A percentile compares a stretch with the other conserved stretches of the same genome.
phyloP scores from a whole-genome alignment of 1,284 basidiomycete species.

The Ceratobasidium sp. region DNA sequence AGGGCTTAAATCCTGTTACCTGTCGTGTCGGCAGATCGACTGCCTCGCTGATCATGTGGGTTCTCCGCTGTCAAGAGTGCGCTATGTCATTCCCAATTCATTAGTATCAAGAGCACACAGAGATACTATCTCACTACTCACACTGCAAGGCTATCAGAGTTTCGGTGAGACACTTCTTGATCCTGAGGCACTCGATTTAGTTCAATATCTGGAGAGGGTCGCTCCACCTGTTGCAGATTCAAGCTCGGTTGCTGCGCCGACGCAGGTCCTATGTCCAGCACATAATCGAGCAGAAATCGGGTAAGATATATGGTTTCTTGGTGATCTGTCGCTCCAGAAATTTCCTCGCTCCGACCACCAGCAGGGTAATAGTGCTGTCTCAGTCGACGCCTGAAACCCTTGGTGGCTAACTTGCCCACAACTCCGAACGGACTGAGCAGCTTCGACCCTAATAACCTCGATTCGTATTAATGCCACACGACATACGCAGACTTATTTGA shows the following conservation, averaged over 20 bases:
- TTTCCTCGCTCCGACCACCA: background rate
- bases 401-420: conserved; percentile 2
- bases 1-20: too few species aligned
- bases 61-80: too few species aligned
- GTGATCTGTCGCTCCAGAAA: background rate
- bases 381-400: background rate
- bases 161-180: too few species aligned
- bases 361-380: background rate
- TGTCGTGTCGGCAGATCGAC: too few species aligned
- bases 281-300: conserved; percentile 28
- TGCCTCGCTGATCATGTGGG: too few species aligned
- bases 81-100: too few species aligned
- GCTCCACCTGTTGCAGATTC: background rate
- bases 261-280: conserved; percentile 31
- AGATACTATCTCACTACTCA: too few species aligned
- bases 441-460: conserved; percentile 25
- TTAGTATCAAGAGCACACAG: too few species aligned
- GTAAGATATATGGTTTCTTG: background rate
- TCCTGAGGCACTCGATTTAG: background rate
- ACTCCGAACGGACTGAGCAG: conserved; percentile 15
- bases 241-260: background rate
- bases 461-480: too few species aligned
- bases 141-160: too few species aligned
- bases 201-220: background rate
- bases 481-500: too few species aligned